Base-by-base conservation (phyloP, 164 flowering plant genomes). In the Nymphaea thermarum region DNA sequence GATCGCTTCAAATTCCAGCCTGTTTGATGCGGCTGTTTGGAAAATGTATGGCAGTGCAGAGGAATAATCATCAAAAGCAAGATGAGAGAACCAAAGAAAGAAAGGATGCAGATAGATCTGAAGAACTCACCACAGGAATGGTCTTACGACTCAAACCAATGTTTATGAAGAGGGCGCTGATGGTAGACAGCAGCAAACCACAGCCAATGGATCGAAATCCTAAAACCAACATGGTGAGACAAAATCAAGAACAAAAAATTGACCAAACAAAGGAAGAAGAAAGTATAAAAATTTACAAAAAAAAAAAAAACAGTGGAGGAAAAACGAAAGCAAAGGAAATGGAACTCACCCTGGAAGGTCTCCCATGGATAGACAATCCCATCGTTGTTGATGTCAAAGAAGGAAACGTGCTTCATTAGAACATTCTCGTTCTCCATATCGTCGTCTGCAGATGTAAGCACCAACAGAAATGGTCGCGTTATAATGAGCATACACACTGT, bases 331-430 rank as follows among this genome's bases (percentile, higher is more conserved):
- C 6, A 43, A 17, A 36, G 11, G 53, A 36, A 69, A 12, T 17
- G 17, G n/a, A 12, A 61, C 10, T n/a, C 44, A 82, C 88, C 90
- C 81, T 74, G 44, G 66, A 70, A 88, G 0, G 93, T 88, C 73
- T 88, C 93, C 77, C 77, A 83, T 3, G 89, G 90, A 75, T 88
- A 86, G n/a, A 88, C 70, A 14, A 84, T 8, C 55, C 93, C 90
- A 57, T 88, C 90, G 2, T 82, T 76, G 71, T 88, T 82, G 43
- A 80, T 69, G 65, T 88, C 93, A 62, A 88, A 88, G 74, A 88
- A 88, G 6, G 78, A 77, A 1, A 78, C 93, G 62, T 88, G 93
- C 64, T 80, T 85, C 60, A 82, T 81, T 61, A 88, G 78, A 73
- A 71, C 75, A 62, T 66, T 76, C n/a, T 63, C 42, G 12, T 82